These are phyloP conservation scores for Plantago coronopus DNA, from an alignment of 305 asterid genomes.

Conservation along the genomic window DNA sequence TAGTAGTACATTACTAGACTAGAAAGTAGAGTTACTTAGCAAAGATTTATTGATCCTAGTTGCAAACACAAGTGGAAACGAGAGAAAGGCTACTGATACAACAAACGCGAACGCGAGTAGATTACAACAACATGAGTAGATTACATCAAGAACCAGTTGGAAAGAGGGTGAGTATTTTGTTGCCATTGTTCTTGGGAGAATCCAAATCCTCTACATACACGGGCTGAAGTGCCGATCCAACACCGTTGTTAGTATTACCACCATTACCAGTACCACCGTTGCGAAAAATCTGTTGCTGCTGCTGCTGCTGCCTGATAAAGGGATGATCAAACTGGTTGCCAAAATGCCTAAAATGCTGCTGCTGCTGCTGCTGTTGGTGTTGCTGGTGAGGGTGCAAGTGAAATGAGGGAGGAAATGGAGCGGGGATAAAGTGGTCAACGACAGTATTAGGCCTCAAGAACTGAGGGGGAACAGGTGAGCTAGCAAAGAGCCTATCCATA, in stretches of 20 bases:
- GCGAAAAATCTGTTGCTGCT: not conserved
- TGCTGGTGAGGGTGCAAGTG: too few species aligned
- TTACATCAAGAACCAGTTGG: not conserved
- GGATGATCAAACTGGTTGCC: not conserved
- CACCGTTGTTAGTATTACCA: not conserved
- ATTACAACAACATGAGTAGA: too few species aligned
- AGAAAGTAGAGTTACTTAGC: too few species aligned
- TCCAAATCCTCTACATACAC: slow-evolving; percentile 11
- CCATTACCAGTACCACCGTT: too few species aligned
- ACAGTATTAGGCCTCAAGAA: not conserved
- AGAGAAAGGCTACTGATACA: too few species aligned
- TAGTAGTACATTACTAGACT: too few species aligned
- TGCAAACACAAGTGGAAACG: too few species aligned
- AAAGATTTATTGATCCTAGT: too few species aligned
- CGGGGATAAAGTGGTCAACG: not conserved
- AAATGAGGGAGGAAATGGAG: not conserved
- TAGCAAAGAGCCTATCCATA: slow-evolving; percentile 8
- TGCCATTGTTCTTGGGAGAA: not conserved
- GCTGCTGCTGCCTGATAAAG: slow-evolving; percentile 3
- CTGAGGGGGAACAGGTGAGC: slow-evolving; percentile 7
- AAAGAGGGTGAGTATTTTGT: not conserved
- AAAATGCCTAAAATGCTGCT: not conserved
- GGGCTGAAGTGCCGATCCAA: not conserved
- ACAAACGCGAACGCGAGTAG: too few species aligned
- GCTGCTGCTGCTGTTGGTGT: not conserved